Conservation (phyloP, 768 basidiomycete genomes). For the Lyophyllum decastes region DNA sequence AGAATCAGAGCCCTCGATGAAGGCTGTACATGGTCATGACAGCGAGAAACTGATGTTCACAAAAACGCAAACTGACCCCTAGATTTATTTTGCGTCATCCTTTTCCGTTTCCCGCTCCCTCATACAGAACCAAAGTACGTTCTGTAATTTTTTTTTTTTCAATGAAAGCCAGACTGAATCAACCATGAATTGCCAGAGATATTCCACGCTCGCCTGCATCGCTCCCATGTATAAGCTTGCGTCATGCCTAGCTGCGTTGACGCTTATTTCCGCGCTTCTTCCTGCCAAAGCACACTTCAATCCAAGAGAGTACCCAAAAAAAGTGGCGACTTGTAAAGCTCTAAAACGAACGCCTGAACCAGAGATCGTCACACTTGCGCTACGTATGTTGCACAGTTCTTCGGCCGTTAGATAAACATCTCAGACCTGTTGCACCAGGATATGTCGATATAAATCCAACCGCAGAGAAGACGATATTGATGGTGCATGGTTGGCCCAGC, state of each 20-base stretch:
- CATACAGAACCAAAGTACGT: too few species aligned
- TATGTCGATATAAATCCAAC: slow-evolving; percentile 65
- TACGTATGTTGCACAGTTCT: slow-evolving; percentile 37
- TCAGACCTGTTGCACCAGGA: slow-evolving; percentile 32
- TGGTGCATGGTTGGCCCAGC: slow-evolving; percentile 82
- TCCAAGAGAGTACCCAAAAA: slow-evolving; percentile 36
- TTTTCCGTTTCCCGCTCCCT: neutral
- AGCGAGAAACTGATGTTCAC: neutral
- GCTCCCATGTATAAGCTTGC: neutral
- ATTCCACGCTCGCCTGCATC: neutral
- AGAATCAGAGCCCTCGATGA: neutral
- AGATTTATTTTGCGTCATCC: neutral
- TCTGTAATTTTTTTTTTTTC: too few species aligned
- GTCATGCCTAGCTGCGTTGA: neutral
- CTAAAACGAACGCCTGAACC: slow-evolving; percentile 31
- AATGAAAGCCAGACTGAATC: too few species aligned
- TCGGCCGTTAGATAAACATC: neutral
- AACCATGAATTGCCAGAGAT: neutral
- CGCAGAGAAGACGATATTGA: slow-evolving; percentile 52
- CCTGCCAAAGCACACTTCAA: slow-evolving; percentile 29
- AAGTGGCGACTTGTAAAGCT: slow-evolving; percentile 40
- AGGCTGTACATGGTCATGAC: neutral
- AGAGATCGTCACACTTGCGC: slow-evolving; percentile 39
- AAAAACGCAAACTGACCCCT: neutral
- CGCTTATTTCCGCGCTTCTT: neutral